These are phyloP conservation scores for Fusarium sp. DNA, from an alignment of 2,329 filamentous ascomycete species.

Conservation along the genomic window DNA sequence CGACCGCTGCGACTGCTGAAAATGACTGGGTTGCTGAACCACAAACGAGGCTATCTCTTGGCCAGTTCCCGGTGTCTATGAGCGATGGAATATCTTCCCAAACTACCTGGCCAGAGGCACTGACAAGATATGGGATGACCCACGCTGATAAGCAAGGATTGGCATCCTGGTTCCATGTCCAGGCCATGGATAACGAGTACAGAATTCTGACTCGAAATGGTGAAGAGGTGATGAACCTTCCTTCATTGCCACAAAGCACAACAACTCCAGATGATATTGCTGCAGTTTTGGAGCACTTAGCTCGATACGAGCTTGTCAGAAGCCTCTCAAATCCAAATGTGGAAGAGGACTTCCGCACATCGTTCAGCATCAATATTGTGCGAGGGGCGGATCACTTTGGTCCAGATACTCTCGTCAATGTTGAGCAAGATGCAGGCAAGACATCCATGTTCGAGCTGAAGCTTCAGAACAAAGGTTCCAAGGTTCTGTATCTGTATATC, in stretches of 20 bases:
- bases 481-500: not conserved
- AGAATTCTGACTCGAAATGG: not conserved
- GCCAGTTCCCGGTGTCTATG: not conserved
- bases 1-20: fast-evolving
- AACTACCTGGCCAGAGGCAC: not conserved
- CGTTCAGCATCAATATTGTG: not conserved
- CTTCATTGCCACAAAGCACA: not conserved
- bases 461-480: not conserved
- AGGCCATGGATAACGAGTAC: not conserved
- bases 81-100: not conserved
- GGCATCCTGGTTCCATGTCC: not conserved
- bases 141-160: fast-evolving
- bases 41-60: not conserved
- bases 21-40: not conserved
- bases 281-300: not conserved
- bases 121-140: not conserved
- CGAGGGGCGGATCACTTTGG: not conserved
- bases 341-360: not conserved
- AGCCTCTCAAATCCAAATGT: not conserved
- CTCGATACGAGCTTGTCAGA: not conserved
- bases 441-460: not conserved
- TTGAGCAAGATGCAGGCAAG: not conserved
- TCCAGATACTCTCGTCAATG: not conserved
- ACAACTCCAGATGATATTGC: not conserved
- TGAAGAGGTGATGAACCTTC: not conserved